Conservation (phyloP, 805 yeast species). For the Pichia cephalocereana region DNA sequence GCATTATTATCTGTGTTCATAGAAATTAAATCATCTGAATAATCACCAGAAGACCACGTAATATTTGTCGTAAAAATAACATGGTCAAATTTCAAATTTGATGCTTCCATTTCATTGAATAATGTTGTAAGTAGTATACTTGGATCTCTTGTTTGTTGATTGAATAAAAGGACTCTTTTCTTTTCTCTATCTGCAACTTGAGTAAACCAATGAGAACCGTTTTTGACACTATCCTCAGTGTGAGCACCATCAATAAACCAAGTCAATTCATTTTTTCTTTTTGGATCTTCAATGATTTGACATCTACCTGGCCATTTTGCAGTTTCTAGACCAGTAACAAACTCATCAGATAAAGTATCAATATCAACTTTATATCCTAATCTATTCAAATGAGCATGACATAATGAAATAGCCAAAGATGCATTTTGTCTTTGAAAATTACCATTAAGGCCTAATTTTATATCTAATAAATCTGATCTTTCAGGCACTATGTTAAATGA, state of each 20-base stretch:
- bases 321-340: conserved; percentile 48
- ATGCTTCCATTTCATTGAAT: conserved; percentile 31
- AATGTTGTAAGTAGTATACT: conserved; percentile 50
- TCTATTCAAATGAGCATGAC: conserved; percentile 46
- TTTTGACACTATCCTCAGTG: conserved; percentile 76
- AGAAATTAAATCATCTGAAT: conserved; percentile 76
- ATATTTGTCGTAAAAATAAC: conserved; percentile 85
- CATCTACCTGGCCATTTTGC: conserved; percentile 97
- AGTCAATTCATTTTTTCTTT: conserved; percentile 35
- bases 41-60: conserved; percentile 79
- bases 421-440: conserved; percentile 82
- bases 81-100: conserved; percentile 49
- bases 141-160: conserved; percentile 92
- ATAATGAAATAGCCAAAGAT: conserved; percentile 70
- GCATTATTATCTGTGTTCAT: conserved; percentile 72
- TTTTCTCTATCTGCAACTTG: conserved; percentile 23
- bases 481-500: conserved; percentile 44
- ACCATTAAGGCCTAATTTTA: conserved; percentile 68
- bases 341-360: conserved; percentile 36
- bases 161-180: conserved; percentile 58
- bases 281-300: conserved; percentile 45
- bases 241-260: conserved; percentile 97
- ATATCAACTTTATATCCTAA: conserved; percentile 33
- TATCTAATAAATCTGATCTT: conserved; percentile 30
- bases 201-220: conserved; percentile 75